Percentiles rank a stretch among this genome's conserved stretches.
These are phyloP conservation scores for Picochlorum sp. DNA, from an alignment of 139 green algal species.

Conservation along the genomic window DNA sequence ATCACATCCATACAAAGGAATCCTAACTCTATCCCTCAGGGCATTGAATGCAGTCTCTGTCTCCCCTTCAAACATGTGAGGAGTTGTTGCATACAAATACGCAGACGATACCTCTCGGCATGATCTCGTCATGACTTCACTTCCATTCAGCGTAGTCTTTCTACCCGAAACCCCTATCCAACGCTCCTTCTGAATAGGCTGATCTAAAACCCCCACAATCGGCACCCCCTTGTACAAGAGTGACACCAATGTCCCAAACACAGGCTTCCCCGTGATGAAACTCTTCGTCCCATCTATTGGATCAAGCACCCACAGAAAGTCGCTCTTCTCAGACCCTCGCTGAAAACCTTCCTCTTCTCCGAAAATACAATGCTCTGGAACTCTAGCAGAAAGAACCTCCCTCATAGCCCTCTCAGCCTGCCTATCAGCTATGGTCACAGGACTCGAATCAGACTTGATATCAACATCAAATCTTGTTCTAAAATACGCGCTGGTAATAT, in stretches of 20 bases:
- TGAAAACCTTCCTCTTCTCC: slow-evolving; percentile 79
- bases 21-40: slow-evolving; percentile 58
- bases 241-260: slow-evolving; percentile 93
- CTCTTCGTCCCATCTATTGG: slow-evolving; percentile 98
- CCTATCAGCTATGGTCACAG: slow-evolving; percentile 72
- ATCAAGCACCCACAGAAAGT: slow-evolving; percentile 91
- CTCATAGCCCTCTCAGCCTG: slow-evolving; percentile 77
- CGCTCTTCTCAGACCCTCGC: neutral
- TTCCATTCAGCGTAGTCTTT: slow-evolving; percentile 80
- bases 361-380: slow-evolving; percentile 76
- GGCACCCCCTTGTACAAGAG: slow-evolving; percentile 80
- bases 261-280: slow-evolving; percentile 98
- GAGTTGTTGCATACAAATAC: slow-evolving; percentile 82
- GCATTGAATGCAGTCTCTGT: slow-evolving; percentile 56
- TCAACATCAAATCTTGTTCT: slow-evolving; percentile 63
- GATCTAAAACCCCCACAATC: slow-evolving; percentile 92
- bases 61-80: slow-evolving; percentile 81
- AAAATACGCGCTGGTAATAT: slow-evolving; percentile 67
- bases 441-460: slow-evolving; percentile 67
- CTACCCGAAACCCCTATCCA: slow-evolving; percentile 82
- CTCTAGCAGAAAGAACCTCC: slow-evolving; percentile 35
- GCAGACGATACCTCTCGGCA: slow-evolving; percentile 36
- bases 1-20: slow-evolving; percentile 93
- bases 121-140: slow-evolving; percentile 35
- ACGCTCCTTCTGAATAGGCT: slow-evolving; percentile 81